A percentile compares a stretch with the other conserved stretches of the same genome.
Conservation (phyloP, 108 stramenopile genomes). For the Cyclotella cryptica region DNA sequence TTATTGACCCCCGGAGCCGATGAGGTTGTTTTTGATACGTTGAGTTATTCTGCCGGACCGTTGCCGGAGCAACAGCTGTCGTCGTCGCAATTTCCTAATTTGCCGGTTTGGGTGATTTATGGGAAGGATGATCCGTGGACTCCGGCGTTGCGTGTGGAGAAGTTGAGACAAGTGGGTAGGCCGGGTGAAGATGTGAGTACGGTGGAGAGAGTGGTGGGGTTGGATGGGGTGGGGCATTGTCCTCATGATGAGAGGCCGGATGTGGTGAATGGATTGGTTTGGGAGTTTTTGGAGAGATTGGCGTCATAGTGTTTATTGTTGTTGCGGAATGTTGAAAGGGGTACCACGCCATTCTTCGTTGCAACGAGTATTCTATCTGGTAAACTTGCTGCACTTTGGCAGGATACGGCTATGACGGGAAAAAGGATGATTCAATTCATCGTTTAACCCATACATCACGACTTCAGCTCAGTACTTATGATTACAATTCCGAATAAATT, state of each 20-base stretch:
- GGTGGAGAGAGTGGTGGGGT: conserved; percentile 78
- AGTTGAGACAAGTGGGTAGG: conserved; percentile 50
- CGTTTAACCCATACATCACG: too few relatives aligned
- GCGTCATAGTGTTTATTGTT: background rate
- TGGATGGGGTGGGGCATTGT: conserved; percentile 93
- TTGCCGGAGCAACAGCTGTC: conserved; percentile 92
- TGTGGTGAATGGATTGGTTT: conserved; percentile 83
- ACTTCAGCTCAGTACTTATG: too few relatives aligned
- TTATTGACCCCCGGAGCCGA: conserved; percentile 83
- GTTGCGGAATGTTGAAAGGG: too few relatives aligned
- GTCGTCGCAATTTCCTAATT: conserved; percentile 46
- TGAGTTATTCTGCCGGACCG: conserved; percentile 94
- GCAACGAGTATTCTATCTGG: too few relatives aligned
- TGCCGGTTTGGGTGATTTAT: conserved; percentile 87
- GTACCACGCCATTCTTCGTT: too few relatives aligned
- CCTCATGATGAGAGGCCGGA: conserved; percentile 96
- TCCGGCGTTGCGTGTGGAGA: conserved; percentile 79
- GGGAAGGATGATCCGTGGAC: conserved; percentile 96
- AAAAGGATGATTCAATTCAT: too few relatives aligned
- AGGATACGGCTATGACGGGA: too few relatives aligned
- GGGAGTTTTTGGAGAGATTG: conserved; percentile 79
- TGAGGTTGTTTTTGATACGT: conserved; percentile 94
- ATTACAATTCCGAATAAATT: too few relatives aligned
- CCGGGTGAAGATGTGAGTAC: conserved; percentile 3
- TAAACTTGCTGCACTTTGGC: too few relatives aligned